Percentiles rank a stretch among this genome's conserved stretches.
These are phyloP conservation scores for Brasilioporus rufonigricans DNA, from an alignment of 768 basidiomycete species.

Conservation along the genomic window DNA sequence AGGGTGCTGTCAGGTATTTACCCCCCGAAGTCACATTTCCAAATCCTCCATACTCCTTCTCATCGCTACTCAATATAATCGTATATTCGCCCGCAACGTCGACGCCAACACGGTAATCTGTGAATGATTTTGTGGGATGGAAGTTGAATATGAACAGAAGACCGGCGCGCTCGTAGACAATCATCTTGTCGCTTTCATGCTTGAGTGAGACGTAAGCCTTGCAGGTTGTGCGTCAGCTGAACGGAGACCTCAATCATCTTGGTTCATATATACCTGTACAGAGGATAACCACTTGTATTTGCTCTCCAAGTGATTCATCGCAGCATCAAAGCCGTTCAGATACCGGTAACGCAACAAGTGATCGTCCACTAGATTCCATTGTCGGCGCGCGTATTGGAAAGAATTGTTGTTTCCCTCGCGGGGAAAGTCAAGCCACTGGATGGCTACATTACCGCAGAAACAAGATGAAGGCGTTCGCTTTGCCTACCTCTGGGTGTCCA, in stretches of 20 bases:
- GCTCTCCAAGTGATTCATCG: conserved; percentile 86
- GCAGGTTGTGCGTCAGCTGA: conserved; percentile 7
- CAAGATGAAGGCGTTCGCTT: neutral
- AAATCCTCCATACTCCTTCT: conserved; percentile 87
- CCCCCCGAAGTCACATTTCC: conserved; percentile 66
- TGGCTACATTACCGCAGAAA: neutral
- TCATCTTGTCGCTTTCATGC: conserved; percentile 88
- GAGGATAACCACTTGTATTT: conserved; percentile 82
- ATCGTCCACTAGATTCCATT: conserved; percentile 96
- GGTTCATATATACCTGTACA: conserved; percentile 54
- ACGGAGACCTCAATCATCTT: neutral
- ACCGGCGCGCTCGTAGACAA: conserved; percentile 92
- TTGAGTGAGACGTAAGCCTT: conserved; percentile 94
- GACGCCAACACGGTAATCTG: conserved; percentile 92
- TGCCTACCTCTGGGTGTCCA: conserved; percentile 87
- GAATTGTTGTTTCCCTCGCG: conserved; percentile 94
- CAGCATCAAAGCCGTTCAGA: conserved; percentile 89
- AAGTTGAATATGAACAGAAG: conserved; percentile 98
- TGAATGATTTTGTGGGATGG: conserved; percentile 86
- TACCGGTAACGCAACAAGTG: conserved; percentile 84
- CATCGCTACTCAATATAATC: conserved; percentile 80
- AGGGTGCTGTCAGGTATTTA: conserved; percentile 74
- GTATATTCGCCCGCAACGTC: conserved; percentile 83
- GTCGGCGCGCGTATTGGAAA: conserved; percentile 94
- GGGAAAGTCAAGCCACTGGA: conserved; percentile 97